phyloP scores from a whole-genome alignment of 176 grass and related monocot genomes.

The Cenchrus purpureus region DNA sequence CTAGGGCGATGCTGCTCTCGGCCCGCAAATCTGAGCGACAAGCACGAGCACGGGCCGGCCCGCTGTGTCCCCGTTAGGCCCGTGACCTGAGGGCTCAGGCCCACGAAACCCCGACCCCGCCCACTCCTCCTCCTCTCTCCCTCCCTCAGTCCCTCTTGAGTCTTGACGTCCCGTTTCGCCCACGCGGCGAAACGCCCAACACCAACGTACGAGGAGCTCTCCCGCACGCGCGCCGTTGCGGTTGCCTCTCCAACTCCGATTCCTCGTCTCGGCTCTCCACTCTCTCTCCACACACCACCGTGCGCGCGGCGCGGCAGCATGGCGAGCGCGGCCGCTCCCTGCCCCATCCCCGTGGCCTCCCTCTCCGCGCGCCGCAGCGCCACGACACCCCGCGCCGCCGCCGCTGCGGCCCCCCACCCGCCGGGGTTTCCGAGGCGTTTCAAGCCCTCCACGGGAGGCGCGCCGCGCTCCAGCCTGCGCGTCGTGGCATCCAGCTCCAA shows the following conservation, averaged over 20 bases:
- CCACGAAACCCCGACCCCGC: background rate
- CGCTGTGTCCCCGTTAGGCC: too few species aligned
- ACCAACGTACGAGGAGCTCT: conserved; percentile 25
- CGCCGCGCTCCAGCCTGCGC: conserved; percentile 25
- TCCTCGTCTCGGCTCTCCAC: background rate
- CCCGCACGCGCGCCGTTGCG: background rate
- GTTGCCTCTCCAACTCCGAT: background rate
- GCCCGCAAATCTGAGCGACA: too few species aligned
- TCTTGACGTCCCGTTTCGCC: conserved; percentile 21
- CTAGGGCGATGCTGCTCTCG: too few species aligned
- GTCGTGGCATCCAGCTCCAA: conserved; percentile 58
- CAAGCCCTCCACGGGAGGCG: background rate
- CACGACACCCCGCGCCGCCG: background rate
- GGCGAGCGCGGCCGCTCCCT: conserved; percentile 36
- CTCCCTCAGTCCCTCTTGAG: background rate
- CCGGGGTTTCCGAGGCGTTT: background rate
- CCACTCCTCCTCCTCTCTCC: too few species aligned
- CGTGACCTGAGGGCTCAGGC: background rate
- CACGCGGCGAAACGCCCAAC: conserved; percentile 52
- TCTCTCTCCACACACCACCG: background rate
- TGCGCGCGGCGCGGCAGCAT: conserved; percentile 8
- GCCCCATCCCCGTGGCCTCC: conserved; percentile 11
- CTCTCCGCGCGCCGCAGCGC: conserved; percentile 27
- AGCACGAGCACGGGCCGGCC: too few species aligned
- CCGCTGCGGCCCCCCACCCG: background rate